Percentiles rank a stretch among this genome's conserved stretches.
Evolutionary conservation across 345 rosid species (phyloP).

Genomic region (Trapa bicornis): DNA sequence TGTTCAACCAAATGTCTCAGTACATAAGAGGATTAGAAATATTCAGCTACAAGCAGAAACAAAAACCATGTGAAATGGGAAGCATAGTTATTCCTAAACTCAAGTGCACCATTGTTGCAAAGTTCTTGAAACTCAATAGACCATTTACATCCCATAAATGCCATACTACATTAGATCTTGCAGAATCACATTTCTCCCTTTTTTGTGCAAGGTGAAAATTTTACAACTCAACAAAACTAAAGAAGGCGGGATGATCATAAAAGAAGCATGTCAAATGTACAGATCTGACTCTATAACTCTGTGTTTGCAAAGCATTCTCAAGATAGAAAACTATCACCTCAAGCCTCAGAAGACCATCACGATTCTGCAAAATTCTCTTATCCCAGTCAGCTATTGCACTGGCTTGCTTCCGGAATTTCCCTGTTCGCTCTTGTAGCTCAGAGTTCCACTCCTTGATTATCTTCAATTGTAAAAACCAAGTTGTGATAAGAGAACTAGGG

Average conservation of each 20-base stretch:
- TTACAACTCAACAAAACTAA: conserved; percentile 8
- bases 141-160: neutral
- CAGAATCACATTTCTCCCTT: conserved; percentile 10
- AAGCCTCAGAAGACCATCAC: conserved; percentile 92
- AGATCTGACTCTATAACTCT: conserved; percentile 16
- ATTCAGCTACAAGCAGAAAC: too few relatives aligned
- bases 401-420: conserved; percentile 86
- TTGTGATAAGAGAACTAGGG: neutral
- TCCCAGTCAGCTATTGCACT: conserved; percentile 97
- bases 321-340: conserved; percentile 46
- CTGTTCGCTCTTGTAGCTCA: conserved; percentile 87
- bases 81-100: neutral
- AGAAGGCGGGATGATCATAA: neutral
- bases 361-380: conserved; percentile 87
- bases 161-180: neutral
- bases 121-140: neutral
- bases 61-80: neutral
- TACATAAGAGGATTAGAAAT: neutral
- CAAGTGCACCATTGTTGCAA: neutral
- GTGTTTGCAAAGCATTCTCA: conserved; percentile 1
- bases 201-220: conserved; percentile 35
- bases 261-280: neutral
- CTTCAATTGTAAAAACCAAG: conserved; percentile 23
- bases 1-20: neutral
- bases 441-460: conserved; percentile 94